Evolutionary conservation across 2,329 filamentous ascomycete species (phyloP), one percentile per base, ranked within the genome.

Genomic region (Scytalidium lignicola): DNA sequence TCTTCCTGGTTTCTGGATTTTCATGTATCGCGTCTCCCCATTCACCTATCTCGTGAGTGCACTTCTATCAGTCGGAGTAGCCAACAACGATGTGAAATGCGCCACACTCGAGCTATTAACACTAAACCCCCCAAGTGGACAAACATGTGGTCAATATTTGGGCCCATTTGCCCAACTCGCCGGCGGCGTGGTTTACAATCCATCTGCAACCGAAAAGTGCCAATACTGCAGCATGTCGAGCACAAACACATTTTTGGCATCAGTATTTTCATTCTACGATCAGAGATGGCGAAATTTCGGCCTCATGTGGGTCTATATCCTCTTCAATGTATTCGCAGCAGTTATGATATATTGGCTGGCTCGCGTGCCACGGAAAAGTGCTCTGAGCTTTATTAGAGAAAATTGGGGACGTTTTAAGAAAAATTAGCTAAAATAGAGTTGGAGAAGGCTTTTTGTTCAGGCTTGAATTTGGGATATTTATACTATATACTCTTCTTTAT

Each of bases 11-110:
- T 90, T 90, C 74, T 91, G 86, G 85, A 82, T 85, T 57, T 89
- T 88, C 72, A 87, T 90, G 83, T 91, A 91, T 68, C 80, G 85
- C 42, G 70, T 89, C 46, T 89, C 83, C 1, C 89, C 89, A 0
- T 86, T 95, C 55, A 90, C 86, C 0, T 95, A 95, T 64, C 70
- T 91, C 17, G 80, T 92, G 19, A 77, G 78, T 3, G 87, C 84
- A 21, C 81, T 95, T 70, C 66, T 91, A 0, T 76, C 83, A 0
- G 78, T 78, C 0, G 86, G 80, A 3, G 71, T 95, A 3, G 85
- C 85, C 43, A 83, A 85, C 59, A 80, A 79, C 0, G 44, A 68
- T 0, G 82, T 91, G 26, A 58, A 65, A 0, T 95, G 90, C 65
- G 80, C 86, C 1, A 56, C 64, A 7, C 86, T 85, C 61, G 90